A percentile compares a stretch with the other conserved stretches of the same genome.
These are phyloP conservation scores for Psophocarpus tetragonolobus DNA, from an alignment of 306 rosid species.

Conservation along the genomic window DNA sequence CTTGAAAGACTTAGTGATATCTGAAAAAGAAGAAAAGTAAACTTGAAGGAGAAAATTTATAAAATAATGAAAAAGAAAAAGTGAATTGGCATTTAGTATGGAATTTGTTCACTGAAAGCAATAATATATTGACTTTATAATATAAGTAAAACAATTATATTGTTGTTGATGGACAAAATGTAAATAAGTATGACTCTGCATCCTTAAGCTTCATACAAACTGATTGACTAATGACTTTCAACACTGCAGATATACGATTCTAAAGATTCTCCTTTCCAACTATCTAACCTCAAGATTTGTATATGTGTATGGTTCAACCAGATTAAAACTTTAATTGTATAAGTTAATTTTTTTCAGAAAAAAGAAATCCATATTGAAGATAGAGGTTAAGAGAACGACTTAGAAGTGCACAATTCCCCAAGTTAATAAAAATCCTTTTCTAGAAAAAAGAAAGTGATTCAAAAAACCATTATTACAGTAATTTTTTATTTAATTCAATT, in stretches of 20 bases:
- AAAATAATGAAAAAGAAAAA: constrained; percentile 22
- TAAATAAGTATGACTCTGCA: background rate
- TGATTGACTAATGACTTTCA: background rate
- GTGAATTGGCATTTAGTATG: constrained; percentile 15
- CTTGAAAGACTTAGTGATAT: constrained; percentile 83
- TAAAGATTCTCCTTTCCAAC: constrained; percentile 3
- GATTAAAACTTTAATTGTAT: constrained; percentile 5
- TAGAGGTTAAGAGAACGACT: constrained; percentile 12
- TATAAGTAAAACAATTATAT: constrained; percentile 3
- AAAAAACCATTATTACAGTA: background rate
- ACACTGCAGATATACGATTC: background rate
- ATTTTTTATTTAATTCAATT: constrained; percentile 1
- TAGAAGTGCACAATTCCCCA: background rate
- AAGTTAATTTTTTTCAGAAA: background rate
- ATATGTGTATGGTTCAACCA: constrained; percentile 8
- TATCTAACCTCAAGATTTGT: background rate
- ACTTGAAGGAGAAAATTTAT: constrained; percentile 19
- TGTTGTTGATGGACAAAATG: background rate
- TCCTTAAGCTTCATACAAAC: constrained; percentile 1
- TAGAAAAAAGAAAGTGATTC: background rate
- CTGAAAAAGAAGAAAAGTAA: constrained; percentile 48
- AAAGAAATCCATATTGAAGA: constrained; percentile 7
- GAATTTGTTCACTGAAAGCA: constrained; percentile 2
- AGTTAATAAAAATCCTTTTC: background rate
- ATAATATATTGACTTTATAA: constrained; percentile 11